Base-by-base conservation (phyloP, 2,329 filamentous ascomycete species). In the Penicillium sp. region DNA sequence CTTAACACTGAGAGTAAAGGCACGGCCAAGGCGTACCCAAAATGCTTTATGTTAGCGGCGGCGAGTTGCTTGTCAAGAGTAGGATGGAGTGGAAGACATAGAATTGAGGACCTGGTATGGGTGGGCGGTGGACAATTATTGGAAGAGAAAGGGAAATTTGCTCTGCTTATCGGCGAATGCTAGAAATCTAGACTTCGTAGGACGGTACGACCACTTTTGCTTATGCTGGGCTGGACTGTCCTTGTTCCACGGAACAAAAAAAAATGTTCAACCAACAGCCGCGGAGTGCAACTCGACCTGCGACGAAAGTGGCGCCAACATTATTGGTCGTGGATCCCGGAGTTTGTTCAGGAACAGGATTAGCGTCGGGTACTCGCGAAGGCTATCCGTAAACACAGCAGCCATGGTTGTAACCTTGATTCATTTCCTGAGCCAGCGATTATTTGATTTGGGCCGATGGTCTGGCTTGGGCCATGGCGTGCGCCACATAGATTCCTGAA, bases 291-390 rank as follows among this genome's bases (percentile, higher is more conserved):
- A 31, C 15, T 30, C 11, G 30, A n/a, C 8, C 3, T 45, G 52
- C 15, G 35, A 41, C 11, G 35, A 41, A 41, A 45, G 38, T 29
- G 52, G 8, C 26, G 26, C 6, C 13, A 26, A 50, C 30, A 19
- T 50, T 13, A 58, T 60, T 60, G 50, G 44, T 13, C 31, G 41
- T 44, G 58, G 47, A 21, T 11, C 50, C 26, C 52, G 54, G 58
- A 60, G 48, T 26, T 51, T 26, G 17, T 46, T 66, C 71, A 74
- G 72, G 72, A 74, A 74, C 72, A 73, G 72, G 71, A 41, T 57
- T 73, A 73, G 71, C 64, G 70, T 57, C 50, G 56, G 56, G 56
- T 51, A 46, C 45, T 48, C 23, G 17, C 53, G 26, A 31, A 47
- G 29, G 15, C 15, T 41, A 41, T 41, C 35, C 35, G 13, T 41